A percentile compares a stretch with the other conserved stretches of the same genome.
Conservation (phyloP, 1,139 yeast genomes). For the Hyphopichia wangnamkhiaoensis region DNA sequence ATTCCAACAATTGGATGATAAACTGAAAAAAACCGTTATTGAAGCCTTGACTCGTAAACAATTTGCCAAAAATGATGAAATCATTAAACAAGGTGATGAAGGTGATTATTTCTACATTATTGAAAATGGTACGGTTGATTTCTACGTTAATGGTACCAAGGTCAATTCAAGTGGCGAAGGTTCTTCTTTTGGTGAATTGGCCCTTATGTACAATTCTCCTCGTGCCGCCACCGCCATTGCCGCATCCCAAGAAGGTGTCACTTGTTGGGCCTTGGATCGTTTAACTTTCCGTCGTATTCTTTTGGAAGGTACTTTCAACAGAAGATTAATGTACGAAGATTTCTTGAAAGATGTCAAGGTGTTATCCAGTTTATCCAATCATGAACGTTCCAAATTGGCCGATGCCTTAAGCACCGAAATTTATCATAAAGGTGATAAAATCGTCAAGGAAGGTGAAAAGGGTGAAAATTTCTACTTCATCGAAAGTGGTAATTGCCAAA, state of each 20-base stretch:
- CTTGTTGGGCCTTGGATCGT: constrained; percentile 89
- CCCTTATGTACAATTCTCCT: constrained; percentile 96
- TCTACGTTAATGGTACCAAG: constrained; percentile 68
- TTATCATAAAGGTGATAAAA: constrained; percentile 69
- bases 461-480: constrained; percentile 92
- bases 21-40: constrained; percentile 73
- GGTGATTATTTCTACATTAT: constrained; percentile 93
- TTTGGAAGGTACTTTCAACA: constrained; percentile 85
- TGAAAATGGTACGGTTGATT: constrained; percentile 83
- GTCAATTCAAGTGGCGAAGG: constrained; percentile 82
- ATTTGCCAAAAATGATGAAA: constrained; percentile 59
- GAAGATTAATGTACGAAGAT: constrained; percentile 87
- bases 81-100: constrained; percentile 92
- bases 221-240: constrained; percentile 95
- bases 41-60: constrained; percentile 77
- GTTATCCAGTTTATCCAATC: constrained; percentile 66
- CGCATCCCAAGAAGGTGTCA: constrained; percentile 61
- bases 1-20: constrained; percentile 74
- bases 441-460: constrained; percentile 83
- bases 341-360: constrained; percentile 87
- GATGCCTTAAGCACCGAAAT: constrained; percentile 86
- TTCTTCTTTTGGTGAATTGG: constrained; percentile 93
- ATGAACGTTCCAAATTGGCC: constrained; percentile 88
- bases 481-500: constrained; percentile 84
- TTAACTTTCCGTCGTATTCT: constrained; percentile 89